A percentile compares a stretch with the other conserved stretches of the same genome.
Evolutionary conservation across 2,329 filamentous ascomycete genomes (phyloP).

Genomic region (Fusarium sp.): DNA sequence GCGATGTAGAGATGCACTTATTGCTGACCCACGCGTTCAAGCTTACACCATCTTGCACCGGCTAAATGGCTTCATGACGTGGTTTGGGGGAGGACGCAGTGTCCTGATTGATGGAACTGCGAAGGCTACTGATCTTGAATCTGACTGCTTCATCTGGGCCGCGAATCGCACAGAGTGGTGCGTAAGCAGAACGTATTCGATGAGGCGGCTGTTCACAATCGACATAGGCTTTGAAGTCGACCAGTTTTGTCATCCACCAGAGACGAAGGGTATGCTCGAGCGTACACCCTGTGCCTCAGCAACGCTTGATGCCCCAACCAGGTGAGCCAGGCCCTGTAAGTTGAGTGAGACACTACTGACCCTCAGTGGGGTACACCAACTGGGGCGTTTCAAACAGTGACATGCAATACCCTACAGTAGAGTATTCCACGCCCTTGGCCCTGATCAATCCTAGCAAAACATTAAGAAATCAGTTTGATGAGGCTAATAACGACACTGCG

Average conservation of each 20-base stretch:
- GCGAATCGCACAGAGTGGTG: background rate
- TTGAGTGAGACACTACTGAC: background rate
- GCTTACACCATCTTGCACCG: background rate
- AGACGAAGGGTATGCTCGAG: background rate
- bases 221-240: accelerated
- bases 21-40: conserved; percentile 5
- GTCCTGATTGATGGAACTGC: conserved; percentile 1
- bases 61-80: conserved; percentile 1
- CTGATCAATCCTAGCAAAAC: accelerated
- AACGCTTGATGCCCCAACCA: background rate
- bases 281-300: background rate
- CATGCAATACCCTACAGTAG: background rate
- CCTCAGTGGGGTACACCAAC: background rate
- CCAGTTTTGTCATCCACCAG: background rate
- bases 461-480: accelerated
- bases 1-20: background rate
- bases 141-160: accelerated
- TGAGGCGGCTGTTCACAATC: background rate
- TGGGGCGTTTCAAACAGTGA: background rate
- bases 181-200: background rate
- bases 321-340: background rate
- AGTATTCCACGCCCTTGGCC: background rate
- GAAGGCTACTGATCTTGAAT: background rate
- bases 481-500: too few species aligned
- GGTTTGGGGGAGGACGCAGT: background rate